phyloP scores from a whole-genome alignment of 345 rosid species.

The Carallia pectinifolia region DNA sequence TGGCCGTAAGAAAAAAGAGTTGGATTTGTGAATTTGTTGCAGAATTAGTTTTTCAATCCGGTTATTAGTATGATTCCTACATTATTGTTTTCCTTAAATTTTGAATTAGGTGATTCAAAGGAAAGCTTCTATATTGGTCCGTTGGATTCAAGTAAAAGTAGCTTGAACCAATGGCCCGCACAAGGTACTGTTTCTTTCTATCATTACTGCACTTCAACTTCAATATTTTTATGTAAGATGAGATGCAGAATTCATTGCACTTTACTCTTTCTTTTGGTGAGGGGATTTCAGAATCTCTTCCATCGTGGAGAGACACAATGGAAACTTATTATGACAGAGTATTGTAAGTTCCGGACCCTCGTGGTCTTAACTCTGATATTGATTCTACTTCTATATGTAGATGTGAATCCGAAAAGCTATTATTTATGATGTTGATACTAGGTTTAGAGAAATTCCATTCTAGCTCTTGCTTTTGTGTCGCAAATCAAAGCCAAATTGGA shows the following conservation, averaged over 20 bases:
- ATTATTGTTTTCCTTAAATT: neutral
- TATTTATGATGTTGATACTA: neutral
- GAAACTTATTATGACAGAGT: constrained; percentile 47
- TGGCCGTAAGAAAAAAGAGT: no score
- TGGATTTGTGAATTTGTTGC: neutral
- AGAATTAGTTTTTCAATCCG: neutral
- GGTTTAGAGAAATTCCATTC: no score
- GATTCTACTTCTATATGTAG: neutral
- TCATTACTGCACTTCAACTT: no score
- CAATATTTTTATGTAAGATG: neutral
- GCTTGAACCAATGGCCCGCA: constrained; percentile 71
- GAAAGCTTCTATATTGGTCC: constrained; percentile 78
- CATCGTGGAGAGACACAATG: constrained; percentile 64
- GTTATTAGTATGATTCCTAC: neutral
- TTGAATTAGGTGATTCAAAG: constrained; percentile 61
- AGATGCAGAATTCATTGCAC: constrained; percentile 2
- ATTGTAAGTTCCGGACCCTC: constrained; percentile 40
- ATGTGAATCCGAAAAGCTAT: neutral
- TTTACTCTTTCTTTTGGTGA: constrained; percentile 9
- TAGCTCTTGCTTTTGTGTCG: no score
- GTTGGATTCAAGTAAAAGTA: constrained; percentile 20
- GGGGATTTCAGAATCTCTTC: constrained; percentile 55
- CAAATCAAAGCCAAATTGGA: no score
- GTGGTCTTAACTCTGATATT: constrained; percentile 5
- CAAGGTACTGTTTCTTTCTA: constrained; percentile 40